A percentile compares a stretch with the other conserved stretches of the same genome.
phyloP scores from a whole-genome alignment of 2,329 filamentous ascomycete genomes.

The Hypoxylon sp. region DNA sequence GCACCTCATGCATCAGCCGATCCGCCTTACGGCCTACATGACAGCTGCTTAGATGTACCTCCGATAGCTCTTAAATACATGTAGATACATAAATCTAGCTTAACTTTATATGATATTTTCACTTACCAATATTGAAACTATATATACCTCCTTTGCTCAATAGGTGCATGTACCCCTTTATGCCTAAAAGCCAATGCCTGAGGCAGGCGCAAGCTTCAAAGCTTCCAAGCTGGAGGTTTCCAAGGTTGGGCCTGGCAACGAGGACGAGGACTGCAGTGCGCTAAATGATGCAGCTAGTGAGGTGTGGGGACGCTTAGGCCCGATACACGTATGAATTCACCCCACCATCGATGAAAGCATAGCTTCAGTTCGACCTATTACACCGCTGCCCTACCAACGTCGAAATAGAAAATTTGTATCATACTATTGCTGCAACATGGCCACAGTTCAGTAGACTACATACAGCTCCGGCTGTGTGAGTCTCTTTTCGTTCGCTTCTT shows the following conservation, averaged over 20 bases:
- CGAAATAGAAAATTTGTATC: slow-evolving; percentile 20
- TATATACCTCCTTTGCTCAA: not conserved
- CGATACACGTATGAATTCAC: slow-evolving; percentile 31
- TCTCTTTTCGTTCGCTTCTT: slow-evolving; percentile 51
- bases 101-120: not conserved
- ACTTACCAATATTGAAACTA: not conserved
- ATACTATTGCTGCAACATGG: slow-evolving; percentile 55
- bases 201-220: not conserved
- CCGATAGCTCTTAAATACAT: not conserved
- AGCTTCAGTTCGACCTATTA: slow-evolving; percentile 25
- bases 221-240: not conserved
- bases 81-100: too few species aligned
- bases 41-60: not conserved
- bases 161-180: not conserved
- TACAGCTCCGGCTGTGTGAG: slow-evolving; percentile 67
- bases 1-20: too few species aligned
- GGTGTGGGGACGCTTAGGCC: slow-evolving; percentile 27
- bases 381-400: slow-evolving; percentile 25
- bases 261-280: not conserved
- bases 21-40: too few species aligned
- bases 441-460: slow-evolving; percentile 60
- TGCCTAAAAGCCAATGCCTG: not conserved
- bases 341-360: slow-evolving; percentile 35
- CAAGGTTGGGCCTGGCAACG: not conserved
- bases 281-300: slow-evolving; percentile 13